Percentiles rank a stretch among this genome's conserved stretches.
phyloP scores from a whole-genome alignment of 2,329 filamentous ascomycete genomes.

The Metarhizium guizhouense region DNA sequence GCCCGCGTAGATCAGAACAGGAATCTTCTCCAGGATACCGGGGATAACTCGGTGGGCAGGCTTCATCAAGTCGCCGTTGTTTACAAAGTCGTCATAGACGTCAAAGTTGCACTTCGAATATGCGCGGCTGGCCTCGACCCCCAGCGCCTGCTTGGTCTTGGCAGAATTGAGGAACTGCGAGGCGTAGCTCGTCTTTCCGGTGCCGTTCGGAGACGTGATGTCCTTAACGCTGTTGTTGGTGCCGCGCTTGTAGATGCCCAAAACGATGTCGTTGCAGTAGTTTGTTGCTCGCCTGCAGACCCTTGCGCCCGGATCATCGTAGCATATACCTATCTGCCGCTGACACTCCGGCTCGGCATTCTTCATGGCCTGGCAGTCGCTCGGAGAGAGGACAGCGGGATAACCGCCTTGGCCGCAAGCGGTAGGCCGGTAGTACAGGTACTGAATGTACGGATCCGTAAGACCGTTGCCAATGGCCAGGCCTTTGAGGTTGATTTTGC shows the following conservation, averaged over 20 bases:
- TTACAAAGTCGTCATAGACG: constrained; percentile 95
- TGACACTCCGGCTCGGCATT: constrained; percentile 83
- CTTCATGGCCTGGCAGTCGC: constrained; percentile 80
- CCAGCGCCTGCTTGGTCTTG: constrained; percentile 75
- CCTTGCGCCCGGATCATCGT: constrained; percentile 81
- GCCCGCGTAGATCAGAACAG: constrained; percentile 87
- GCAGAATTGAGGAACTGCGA: constrained; percentile 78
- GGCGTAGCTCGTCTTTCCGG: constrained; percentile 81
- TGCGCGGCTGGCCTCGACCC: constrained; percentile 66
- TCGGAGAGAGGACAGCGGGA: constrained; percentile 69
- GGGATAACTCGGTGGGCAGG: constrained; percentile 88
- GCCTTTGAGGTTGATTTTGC: constrained; percentile 96
- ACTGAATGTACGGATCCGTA: constrained; percentile 86
- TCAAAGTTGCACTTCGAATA: constrained; percentile 97
- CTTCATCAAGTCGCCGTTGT: constrained; percentile 90
- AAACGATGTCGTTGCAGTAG: constrained; percentile 94
- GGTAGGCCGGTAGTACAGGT: constrained; percentile 93
- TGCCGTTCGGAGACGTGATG: constrained; percentile 79
- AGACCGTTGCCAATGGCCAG: constrained; percentile 92
- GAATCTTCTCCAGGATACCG: constrained; percentile 77
- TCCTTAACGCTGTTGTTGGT: constrained; percentile 93
- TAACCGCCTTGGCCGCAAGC: constrained; percentile 93
- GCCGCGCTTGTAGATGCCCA: constrained; percentile 76
- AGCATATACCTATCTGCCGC: constrained; percentile 80
- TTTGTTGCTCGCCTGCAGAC: constrained; percentile 86